Conservation (phyloP, 73 alveolate genomes). For the Stentor coeruleus region DNA sequence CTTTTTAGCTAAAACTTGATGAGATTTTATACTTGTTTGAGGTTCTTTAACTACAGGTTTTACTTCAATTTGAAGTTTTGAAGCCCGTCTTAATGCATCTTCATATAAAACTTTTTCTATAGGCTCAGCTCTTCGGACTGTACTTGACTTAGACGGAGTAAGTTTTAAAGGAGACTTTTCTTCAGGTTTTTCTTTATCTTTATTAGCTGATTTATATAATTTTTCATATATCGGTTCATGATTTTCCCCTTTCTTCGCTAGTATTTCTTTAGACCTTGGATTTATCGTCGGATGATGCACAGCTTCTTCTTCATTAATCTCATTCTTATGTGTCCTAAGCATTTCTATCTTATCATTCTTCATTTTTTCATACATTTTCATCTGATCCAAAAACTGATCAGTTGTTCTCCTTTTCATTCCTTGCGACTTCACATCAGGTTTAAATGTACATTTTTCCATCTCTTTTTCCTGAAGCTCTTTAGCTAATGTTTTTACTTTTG, state of each 20-base stretch:
- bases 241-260: slow-evolving; percentile 15
- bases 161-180: background rate
- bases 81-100: slow-evolving; percentile 21
- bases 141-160: background rate
- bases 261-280: background rate
- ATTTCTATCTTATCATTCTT: slow-evolving; percentile 15
- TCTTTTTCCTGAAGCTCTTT: slow-evolving; percentile 16
- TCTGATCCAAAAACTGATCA: slow-evolving; percentile 1
- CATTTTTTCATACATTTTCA: slow-evolving; percentile 1
- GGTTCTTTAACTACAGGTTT: background rate
- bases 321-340: background rate
- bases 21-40: background rate
- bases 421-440: background rate
- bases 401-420: background rate
- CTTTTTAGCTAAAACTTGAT: background rate
- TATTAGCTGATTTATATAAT: background rate
- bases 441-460: slow-evolving; percentile 21
- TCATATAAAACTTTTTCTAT: slow-evolving; percentile 17
- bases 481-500: background rate
- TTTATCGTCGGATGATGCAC: background rate
- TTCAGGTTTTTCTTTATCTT: slow-evolving; percentile 21
- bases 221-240: slow-evolving; percentile 17
- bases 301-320: background rate
- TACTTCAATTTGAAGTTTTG: slow-evolving; percentile 4
- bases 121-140: background rate